Conservation (phyloP, 2,329 filamentous ascomycete genomes). For the Beauveria brongniartii region DNA sequence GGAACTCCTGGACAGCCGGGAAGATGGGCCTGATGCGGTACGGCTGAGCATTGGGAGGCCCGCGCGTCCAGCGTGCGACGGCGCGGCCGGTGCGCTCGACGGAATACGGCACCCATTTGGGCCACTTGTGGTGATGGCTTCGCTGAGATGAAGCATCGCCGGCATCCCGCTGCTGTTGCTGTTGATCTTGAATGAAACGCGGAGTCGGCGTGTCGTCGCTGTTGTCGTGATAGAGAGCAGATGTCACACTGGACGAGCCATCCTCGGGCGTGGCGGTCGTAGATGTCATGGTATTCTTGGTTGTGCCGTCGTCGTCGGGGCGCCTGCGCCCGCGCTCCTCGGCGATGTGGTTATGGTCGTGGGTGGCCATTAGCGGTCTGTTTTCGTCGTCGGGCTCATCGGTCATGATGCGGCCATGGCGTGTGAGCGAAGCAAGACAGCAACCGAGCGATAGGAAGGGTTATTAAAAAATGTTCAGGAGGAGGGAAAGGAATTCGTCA, state of each 20-base stretch:
- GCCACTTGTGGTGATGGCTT: conserved; percentile 31
- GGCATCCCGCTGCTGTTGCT: neutral
- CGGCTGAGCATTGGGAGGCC: conserved; percentile 44
- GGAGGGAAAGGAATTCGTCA: neutral
- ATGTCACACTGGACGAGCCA: conserved; percentile 12
- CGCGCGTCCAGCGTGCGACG: conserved; percentile 42
- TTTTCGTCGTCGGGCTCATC: conserved; percentile 15
- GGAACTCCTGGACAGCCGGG: conserved; percentile 58
- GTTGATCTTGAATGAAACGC: conserved; percentile 51
- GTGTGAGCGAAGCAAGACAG: neutral
- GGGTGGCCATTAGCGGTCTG: conserved; percentile 17
- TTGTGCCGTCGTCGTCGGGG: neutral
- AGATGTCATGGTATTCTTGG: conserved; percentile 3
- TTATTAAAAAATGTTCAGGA: neutral
- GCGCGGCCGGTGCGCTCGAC: conserved; percentile 37
- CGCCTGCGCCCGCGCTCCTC: neutral
- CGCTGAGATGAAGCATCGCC: neutral
- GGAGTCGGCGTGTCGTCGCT: conserved; percentile 37
- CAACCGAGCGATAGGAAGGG: no score
- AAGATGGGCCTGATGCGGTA: conserved; percentile 51
- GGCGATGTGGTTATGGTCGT: conserved; percentile 5
- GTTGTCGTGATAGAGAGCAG: conserved; percentile 12
- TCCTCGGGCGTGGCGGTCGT: conserved; percentile 4
- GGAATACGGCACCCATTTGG: conserved; percentile 52
- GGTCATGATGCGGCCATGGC: conserved; percentile 12